phyloP scores from a whole-genome alignment of 441 rosid genomes.

The Adansonia grandidieri region DNA sequence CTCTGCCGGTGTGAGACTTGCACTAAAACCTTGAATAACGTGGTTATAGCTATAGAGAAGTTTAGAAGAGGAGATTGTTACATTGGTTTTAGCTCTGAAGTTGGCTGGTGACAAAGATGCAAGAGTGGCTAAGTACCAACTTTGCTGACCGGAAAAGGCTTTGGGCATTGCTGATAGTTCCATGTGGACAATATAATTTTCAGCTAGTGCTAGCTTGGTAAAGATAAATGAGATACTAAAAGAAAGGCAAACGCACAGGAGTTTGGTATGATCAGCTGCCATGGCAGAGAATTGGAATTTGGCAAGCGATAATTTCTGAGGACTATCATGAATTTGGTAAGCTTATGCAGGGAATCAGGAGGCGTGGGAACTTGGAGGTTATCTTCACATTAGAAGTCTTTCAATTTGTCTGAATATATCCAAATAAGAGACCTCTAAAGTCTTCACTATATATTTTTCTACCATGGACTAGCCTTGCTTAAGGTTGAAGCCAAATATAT shows the following conservation, averaged over 20 bases:
- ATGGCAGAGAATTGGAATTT: constrained; percentile 18
- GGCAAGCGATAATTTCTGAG: neutral
- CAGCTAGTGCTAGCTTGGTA: constrained; percentile 30
- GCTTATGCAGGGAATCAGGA: constrained; percentile 28
- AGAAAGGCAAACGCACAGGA: constrained; percentile 26
- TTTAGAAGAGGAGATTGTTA: constrained; percentile 30
- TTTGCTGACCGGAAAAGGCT: constrained; percentile 44
- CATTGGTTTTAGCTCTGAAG: neutral
- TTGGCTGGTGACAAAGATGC: constrained; percentile 31
- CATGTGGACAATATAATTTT: constrained; percentile 61
- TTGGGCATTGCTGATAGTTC: constrained; percentile 57
- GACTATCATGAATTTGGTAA: neutral
- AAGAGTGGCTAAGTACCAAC: constrained; percentile 55
- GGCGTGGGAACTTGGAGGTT: constrained; percentile 23
- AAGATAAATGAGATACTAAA: constrained; percentile 20
- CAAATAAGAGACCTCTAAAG: neutral
- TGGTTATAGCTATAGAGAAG: constrained; percentile 50
- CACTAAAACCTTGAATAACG: constrained; percentile 55
- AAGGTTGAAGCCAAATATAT: neutral
- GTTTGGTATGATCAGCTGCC: constrained; percentile 21
- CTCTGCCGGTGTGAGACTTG: constrained; percentile 52
- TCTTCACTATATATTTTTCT: neutral
- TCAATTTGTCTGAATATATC: constrained; percentile 8
- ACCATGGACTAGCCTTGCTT: neutral
- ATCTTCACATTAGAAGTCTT: neutral